Conservation (phyloP, 179 eudicot species). For the Amaranthus tricolor region DNA sequence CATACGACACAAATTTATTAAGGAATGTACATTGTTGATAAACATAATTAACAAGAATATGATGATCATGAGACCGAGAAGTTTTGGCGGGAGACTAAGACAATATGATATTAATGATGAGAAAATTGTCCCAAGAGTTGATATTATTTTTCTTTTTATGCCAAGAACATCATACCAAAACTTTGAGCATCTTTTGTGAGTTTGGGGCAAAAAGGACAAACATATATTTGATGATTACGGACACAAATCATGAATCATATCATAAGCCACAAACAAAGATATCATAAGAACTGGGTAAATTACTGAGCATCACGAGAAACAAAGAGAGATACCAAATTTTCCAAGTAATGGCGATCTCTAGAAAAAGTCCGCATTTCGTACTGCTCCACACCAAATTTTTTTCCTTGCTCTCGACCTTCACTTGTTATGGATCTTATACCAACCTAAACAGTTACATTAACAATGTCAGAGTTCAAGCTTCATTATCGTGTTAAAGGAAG, state of each 20-base stretch:
- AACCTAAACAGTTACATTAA: slow-evolving; percentile 47
- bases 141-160: too few relatives aligned
- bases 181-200: background rate
- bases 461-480: background rate
- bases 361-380: slow-evolving; percentile 86
- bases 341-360: slow-evolving; percentile 54
- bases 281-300: background rate
- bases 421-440: slow-evolving; percentile 84
- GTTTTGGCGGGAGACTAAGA: background rate
- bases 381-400: slow-evolving; percentile 95
- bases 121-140: background rate
- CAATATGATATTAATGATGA: background rate
- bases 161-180: background rate
- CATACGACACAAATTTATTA: background rate
- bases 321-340: slow-evolving; percentile 51
- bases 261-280: background rate
- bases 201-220: too few relatives aligned
- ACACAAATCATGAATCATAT: background rate
- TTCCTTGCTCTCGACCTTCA: slow-evolving; percentile 98
- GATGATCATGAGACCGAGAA: background rate
- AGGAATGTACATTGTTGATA: background rate
- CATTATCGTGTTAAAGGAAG: slow-evolving; percentile 7
- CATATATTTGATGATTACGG: background rate
- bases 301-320: slow-evolving; percentile 8
- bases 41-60: background rate